Evolutionary conservation across 257 asterid species (phyloP).

Genomic region (Scutellaria baicalensis): DNA sequence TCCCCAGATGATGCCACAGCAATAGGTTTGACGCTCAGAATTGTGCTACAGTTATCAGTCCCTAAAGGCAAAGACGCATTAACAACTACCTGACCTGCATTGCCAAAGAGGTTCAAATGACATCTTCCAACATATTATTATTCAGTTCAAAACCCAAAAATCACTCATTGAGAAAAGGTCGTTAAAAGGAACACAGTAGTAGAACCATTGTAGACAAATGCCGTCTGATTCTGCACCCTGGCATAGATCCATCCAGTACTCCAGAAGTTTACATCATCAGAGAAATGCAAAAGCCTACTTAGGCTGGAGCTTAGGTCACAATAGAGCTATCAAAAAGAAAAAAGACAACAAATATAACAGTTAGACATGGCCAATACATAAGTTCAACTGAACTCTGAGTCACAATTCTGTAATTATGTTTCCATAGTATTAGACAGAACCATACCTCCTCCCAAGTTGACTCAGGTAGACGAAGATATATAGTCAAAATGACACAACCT

Average conservation of each 20-base stretch:
- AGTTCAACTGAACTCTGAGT: background rate
- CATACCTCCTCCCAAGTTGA: conserved; percentile 80
- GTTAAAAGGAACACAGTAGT: background rate
- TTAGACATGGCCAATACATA: background rate
- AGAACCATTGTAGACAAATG: conserved; percentile 50
- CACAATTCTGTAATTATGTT: background rate
- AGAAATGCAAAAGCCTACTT: conserved; percentile 51
- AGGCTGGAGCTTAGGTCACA: conserved; percentile 60
- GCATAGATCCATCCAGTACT: conserved; percentile 72
- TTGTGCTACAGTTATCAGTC: conserved; percentile 26
- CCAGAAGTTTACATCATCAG: conserved; percentile 58
- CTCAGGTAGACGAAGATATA: conserved; percentile 58
- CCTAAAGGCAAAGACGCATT: conserved; percentile 44
- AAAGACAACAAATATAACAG: background rate
- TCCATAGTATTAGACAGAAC: background rate
- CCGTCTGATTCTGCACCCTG: conserved; percentile 64
- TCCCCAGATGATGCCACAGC: conserved; percentile 58
- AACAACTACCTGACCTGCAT: conserved; percentile 59
- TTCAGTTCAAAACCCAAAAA: background rate
- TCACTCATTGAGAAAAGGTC: background rate
- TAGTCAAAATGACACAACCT: conserved; percentile 73
- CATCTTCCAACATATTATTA: conserved; percentile 4
- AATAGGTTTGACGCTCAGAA: conserved; percentile 59
- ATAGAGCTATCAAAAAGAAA: conserved; percentile 44
- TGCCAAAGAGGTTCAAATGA: conserved; percentile 9